Base-by-base conservation (phyloP, 192 early-diverging fungal species). In the Radiomyces spectabilis region DNA sequence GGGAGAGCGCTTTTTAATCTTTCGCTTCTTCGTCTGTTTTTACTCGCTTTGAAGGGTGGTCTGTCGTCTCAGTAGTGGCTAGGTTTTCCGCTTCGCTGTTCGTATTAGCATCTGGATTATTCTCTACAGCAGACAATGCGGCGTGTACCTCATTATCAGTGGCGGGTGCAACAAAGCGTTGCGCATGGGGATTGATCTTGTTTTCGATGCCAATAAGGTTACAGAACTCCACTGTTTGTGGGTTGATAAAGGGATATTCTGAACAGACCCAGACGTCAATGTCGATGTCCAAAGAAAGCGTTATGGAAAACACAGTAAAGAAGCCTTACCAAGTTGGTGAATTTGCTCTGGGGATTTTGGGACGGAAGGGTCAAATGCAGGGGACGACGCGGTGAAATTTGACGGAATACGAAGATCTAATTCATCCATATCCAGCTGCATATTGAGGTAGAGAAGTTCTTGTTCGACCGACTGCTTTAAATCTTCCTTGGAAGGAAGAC, bases 191-290 rank as follows among this genome's bases (percentile, higher is more conserved):
- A 63, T 90, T 90, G 59, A 91, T 84, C 51, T 75, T 75, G 59
- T 88, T 89, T 22, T 69, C 43, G 13, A 96, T 76, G 13, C 77
- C 76, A 8, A 94, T 39, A 67, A 87, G 64, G 0, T 72, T 56
- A 62, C 89, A 92, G 42, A 96, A 85, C 8, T 59, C 72, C 3
- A 69, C 77, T 5, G 91, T 96, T 65, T 98, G 95, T 2, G 91
- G 92, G 63, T 95, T 98, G 4, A 77, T 58, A 29, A 85, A 83
- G 9, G 76, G 69, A 25, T 42, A 18, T 10, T 43, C 75, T 84
- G 44, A 29, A 3, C 8, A 51, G 2, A 27, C 42, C 16, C 12
- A 25, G 65, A 58, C 15, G 15, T 21, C 53, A 4, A 60, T 53
- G 16, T 19, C 37, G 19, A 41, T 26, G 51, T 12, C 22, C 21